Conservation (phyloP, 352 stramenopile genomes). For the Heterotrichella gracilis region DNA sequence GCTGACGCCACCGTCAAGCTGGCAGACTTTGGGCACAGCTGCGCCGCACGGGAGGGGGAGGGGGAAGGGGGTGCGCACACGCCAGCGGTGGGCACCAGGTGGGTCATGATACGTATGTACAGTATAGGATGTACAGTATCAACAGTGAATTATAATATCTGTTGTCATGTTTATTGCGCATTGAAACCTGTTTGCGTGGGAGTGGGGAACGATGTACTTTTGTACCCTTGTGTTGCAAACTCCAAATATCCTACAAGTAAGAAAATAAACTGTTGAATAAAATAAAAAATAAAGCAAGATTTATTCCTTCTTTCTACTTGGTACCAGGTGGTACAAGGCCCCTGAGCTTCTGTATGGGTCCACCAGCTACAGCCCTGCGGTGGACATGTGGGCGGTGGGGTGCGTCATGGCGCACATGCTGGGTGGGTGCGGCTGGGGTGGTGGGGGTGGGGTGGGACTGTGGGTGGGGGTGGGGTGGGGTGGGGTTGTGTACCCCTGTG, state of each 20-base stretch:
- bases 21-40: not conserved
- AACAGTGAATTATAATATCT: too few relatives aligned
- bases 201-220: constrained; percentile 11
- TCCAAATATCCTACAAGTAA: not conserved
- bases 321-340: constrained; percentile 68
- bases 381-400: constrained; percentile 69
- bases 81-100: too few relatives aligned
- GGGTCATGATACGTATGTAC: too few relatives aligned
- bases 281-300: too few relatives aligned
- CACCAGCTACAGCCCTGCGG: constrained; percentile 56
- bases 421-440: too few relatives aligned
- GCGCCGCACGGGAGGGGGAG: not conserved
- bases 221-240: constrained; percentile 15
- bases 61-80: too few relatives aligned
- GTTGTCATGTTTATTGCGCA: not conserved
- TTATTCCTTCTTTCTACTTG: too few relatives aligned
- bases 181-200: constrained; percentile 13
- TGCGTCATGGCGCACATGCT: constrained; percentile 54
- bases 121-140: too few relatives aligned
- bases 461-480: too few relatives aligned
- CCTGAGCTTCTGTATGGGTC: constrained; percentile 57
- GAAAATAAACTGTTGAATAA: constrained; percentile 12
- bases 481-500: too few relatives aligned
- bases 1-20: constrained; percentile 16
- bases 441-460: too few relatives aligned